phyloP scores from a whole-genome alignment of 257 asterid species.

The Rehmannia glutinosa region DNA sequence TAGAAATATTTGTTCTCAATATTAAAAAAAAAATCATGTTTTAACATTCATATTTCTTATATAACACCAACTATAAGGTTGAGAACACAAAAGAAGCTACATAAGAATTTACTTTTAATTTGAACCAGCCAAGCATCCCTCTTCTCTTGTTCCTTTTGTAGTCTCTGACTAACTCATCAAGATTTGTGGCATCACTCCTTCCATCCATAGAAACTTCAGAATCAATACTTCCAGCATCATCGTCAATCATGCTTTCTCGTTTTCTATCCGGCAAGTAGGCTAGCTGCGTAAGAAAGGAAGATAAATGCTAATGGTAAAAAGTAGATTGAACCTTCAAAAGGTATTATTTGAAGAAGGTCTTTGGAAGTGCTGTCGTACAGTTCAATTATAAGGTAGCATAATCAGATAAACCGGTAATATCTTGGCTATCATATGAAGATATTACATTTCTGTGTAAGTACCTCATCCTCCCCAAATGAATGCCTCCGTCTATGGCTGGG shows the following conservation, averaged over 20 bases:
- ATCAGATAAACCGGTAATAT: slow-evolving; percentile 6
- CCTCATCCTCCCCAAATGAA: slow-evolving; percentile 93
- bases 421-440: slow-evolving; percentile 12
- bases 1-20: not conserved
- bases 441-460: slow-evolving; percentile 16
- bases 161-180: slow-evolving; percentile 61
- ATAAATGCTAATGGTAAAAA: slow-evolving; percentile 2
- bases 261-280: slow-evolving; percentile 85
- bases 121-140: slow-evolving; percentile 90
- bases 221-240: slow-evolving; percentile 59
- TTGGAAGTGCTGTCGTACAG: not conserved
- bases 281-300: slow-evolving; percentile 51
- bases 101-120: slow-evolving; percentile 49
- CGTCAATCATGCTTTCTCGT: slow-evolving; percentile 53
- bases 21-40: not conserved
- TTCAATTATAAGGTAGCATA: not conserved
- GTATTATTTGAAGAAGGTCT: not conserved
- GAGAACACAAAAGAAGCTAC: slow-evolving; percentile 16
- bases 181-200: slow-evolving; percentile 42
- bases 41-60: not conserved
- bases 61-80: not conserved
- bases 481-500: slow-evolving; percentile 64
- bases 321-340: slow-evolving; percentile 5
- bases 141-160: slow-evolving; percentile 54
- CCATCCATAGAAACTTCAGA: slow-evolving; percentile 53